These are phyloP conservation scores for Pleurotus djamor DNA, from an alignment of 768 basidiomycete species.

Conservation along the genomic window DNA sequence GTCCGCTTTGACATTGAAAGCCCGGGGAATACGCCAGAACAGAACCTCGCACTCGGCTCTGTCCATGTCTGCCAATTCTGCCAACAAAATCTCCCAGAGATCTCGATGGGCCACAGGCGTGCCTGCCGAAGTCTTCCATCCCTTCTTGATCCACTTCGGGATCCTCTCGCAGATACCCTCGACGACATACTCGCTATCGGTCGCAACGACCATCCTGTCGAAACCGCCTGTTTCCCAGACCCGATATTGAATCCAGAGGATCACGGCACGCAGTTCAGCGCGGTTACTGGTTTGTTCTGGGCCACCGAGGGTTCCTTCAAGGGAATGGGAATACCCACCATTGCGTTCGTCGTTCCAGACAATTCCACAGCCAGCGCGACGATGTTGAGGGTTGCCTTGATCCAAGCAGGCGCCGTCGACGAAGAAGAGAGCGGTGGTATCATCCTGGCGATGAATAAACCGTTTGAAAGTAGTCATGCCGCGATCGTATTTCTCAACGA, in stretches of 20 bases:
- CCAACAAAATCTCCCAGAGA: constrained; percentile 20
- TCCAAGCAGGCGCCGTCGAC: constrained; percentile 9
- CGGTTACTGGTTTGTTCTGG: constrained; percentile 25
- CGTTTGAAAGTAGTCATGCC: neutral
- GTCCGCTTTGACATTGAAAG: constrained; percentile 16
- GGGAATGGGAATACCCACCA: constrained; percentile 2
- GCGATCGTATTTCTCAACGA: neutral
- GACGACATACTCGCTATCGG: constrained; percentile 27
- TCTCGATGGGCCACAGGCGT: constrained; percentile 17
- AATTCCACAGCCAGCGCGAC: constrained; percentile 7
- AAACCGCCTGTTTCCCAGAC: constrained; percentile 25
- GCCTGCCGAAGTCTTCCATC: constrained; percentile 17
- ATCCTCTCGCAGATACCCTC: constrained; percentile 19
- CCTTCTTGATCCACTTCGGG: constrained; percentile 17
- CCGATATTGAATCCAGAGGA: constrained; percentile 17
- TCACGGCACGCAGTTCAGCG: constrained; percentile 31
- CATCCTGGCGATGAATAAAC: constrained; percentile 1
- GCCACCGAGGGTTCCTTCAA: constrained; percentile 4
- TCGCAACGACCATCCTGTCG: constrained; percentile 24
- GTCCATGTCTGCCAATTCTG: constrained; percentile 13
- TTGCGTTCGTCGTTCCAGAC: neutral
- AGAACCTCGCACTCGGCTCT: constrained; percentile 12
- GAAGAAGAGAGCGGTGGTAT: constrained; percentile 8
- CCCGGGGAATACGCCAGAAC: constrained; percentile 19
- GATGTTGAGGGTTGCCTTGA: neutral